Base-by-base conservation (phyloP, 2,329 filamentous ascomycete genomes). In the Colletotrichum sp. region DNA sequence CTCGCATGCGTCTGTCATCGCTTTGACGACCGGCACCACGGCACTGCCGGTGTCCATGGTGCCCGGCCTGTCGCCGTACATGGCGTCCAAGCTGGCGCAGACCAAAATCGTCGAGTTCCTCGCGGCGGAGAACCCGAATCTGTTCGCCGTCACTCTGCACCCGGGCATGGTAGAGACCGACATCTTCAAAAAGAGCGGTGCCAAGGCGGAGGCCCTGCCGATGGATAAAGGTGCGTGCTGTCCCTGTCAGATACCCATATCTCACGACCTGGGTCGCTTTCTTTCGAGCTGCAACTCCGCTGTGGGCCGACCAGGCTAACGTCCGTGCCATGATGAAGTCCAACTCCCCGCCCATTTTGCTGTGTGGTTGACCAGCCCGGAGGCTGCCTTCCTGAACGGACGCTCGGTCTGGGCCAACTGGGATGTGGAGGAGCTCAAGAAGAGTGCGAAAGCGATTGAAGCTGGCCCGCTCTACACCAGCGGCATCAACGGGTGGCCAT, bases 391-490 rank as follows among this genome's bases (percentile, higher is more conserved):
- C 76, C 78, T 90, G 30, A 87, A 85, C 55, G 83, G 85, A 5
- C 87, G 86, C 63, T 86, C 87, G 26, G 78, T 90, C 1, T 90
- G 87, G 86, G 83, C 85, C 13, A 87, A 87, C 26, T 90, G 88
- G 89, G 89, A 90, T 79, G 84, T 90, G 0, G 84, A 88, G 52
- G 88, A 90, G 77, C 82, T 90, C 39, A 87, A 87, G 79, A 69
- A 70, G 16, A 68, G 71, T 30, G 71, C 73, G 32, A 21, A 36
- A 13, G 28, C 44, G 3, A 73, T 73, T 36, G 39, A 76, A 26
- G 44, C 70, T 13, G 73, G 73, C 30, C 64, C 60, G 57, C 34
- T 73, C n/a, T 49, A 69, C 30, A 76, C 70, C 10, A 69, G 73
- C 26, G 64, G 73, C 12, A 73, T 76, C 64, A 71, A 68, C 59